Conservation (phyloP, 1,139 yeast species). For the Geotrichum fermentans region DNA sequence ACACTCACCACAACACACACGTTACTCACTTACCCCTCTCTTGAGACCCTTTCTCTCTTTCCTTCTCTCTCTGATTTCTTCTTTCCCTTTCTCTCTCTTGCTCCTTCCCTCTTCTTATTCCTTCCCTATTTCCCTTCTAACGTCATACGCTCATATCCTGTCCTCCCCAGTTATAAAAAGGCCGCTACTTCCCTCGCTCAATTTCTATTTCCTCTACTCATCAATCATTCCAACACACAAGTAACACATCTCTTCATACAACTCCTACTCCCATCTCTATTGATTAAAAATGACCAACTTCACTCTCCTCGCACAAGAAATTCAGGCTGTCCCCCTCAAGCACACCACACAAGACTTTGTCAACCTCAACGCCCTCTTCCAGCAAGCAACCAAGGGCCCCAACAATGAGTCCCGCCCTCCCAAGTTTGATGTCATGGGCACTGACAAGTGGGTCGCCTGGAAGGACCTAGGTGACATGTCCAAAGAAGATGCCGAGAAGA, state of each 20-base stretch:
- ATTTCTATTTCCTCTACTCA: too few species aligned
- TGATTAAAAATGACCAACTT: slow-evolving; percentile 3
- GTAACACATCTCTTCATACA: too few species aligned
- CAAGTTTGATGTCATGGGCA: slow-evolving; percentile 11
- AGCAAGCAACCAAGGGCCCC: slow-evolving; percentile 9
- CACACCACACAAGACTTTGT: slow-evolving; percentile 12
- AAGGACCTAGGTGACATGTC: slow-evolving; percentile 6
- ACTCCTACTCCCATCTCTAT: too few species aligned
- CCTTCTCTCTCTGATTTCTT: neutral
- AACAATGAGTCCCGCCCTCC: neutral
- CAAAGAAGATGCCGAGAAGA: slow-evolving; percentile 3
- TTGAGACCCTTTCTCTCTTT: too few species aligned
- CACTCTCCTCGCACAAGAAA: neutral
- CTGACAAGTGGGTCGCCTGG: slow-evolving; percentile 14
- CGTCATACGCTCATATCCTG: neutral
- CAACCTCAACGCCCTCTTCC: slow-evolving; percentile 9
- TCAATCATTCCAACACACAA: neutral
- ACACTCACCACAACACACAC: too few species aligned
- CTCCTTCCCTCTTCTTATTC: neutral
- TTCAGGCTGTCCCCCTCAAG: slow-evolving; percentile 7
- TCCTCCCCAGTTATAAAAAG: too few species aligned
- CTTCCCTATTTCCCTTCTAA: neutral
- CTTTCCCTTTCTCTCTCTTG: neutral
- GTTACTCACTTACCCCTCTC: too few species aligned
- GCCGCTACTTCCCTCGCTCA: too few species aligned